Evolutionary conservation across 768 basidiomycete species (phyloP).

Genomic region (Solioccasus polychromus): DNA sequence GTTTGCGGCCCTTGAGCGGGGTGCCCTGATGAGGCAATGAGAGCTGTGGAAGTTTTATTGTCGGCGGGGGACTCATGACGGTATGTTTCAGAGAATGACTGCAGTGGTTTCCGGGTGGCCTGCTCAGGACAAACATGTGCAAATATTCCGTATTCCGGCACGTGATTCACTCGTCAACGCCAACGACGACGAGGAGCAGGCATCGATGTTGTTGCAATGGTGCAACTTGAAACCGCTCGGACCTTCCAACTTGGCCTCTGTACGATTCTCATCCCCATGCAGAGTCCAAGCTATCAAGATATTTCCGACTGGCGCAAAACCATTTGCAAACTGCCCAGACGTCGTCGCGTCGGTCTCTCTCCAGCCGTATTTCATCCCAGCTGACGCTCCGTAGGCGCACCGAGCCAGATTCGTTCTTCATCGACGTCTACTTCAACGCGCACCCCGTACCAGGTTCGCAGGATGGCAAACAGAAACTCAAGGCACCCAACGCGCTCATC

Average conservation of each 20-base stretch:
- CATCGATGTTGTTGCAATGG: slow-evolving; percentile 62
- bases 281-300: slow-evolving; percentile 66
- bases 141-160: slow-evolving; percentile 10
- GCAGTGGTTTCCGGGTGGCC: too few relatives aligned
- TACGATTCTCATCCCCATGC: slow-evolving; percentile 68
- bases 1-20: slow-evolving; percentile 44
- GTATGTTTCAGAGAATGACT: not conserved
- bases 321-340: slow-evolving; percentile 59
- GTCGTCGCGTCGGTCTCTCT: slow-evolving; percentile 54
- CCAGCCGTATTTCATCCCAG: not conserved
- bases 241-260: slow-evolving; percentile 57
- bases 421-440: slow-evolving; percentile 76
- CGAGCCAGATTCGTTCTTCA: slow-evolving; percentile 68
- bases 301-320: slow-evolving; percentile 62
- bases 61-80: slow-evolving; percentile 49
- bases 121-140: slow-evolving; percentile 12
- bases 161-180: slow-evolving; percentile 13
- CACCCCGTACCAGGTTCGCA: slow-evolving; percentile 45
- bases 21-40: slow-evolving; percentile 28
- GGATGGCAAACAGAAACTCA: slow-evolving; percentile 54
- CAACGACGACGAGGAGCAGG: not conserved
- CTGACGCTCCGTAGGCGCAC: slow-evolving; percentile 48
- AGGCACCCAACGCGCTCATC: slow-evolving; percentile 67
- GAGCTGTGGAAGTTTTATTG: slow-evolving; percentile 55
- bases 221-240: slow-evolving; percentile 59